phyloP scores from a whole-genome alignment of 2,329 filamentous ascomycete species.

The Graphiopsis chlorocephala region DNA sequence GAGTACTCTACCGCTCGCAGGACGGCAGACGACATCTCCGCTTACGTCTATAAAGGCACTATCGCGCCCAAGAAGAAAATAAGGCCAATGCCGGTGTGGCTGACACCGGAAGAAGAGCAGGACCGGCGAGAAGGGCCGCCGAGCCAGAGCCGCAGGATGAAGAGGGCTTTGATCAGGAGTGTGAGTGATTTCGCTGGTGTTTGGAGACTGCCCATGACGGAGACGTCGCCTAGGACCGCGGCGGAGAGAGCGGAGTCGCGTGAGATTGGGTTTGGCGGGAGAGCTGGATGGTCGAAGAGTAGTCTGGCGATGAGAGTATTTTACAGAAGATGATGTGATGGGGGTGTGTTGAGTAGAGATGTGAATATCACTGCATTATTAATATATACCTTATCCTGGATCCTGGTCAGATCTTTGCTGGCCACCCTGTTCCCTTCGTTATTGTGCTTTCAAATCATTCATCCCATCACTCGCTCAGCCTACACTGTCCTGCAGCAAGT shows the following conservation, averaged over 20 bases:
- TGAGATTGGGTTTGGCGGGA: neutral
- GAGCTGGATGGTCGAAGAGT: slow-evolving; percentile 12
- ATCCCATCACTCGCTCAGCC: slow-evolving; percentile 20
- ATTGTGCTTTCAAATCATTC: neutral
- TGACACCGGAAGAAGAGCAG: slow-evolving; percentile 12
- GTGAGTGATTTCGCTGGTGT: neutral
- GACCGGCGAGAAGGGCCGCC: slow-evolving; percentile 9
- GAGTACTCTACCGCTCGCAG: slow-evolving; percentile 7
- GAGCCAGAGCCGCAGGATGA: neutral
- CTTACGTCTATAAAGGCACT: neutral
- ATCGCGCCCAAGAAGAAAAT: slow-evolving; percentile 2
- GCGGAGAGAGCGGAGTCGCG: neutral
- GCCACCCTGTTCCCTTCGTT: neutral
- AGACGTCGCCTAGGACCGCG: neutral
- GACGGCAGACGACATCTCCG: slow-evolving; percentile 3
- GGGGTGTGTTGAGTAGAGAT: neutral
- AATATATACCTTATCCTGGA: neutral
- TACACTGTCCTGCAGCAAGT: slow-evolving; percentile 39
- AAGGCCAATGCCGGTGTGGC: slow-evolving; percentile 9
- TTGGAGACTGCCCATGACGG: slow-evolving; percentile 1
- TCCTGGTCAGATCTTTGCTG: neutral
- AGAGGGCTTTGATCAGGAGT: slow-evolving; percentile 3
- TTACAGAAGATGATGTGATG: neutral
- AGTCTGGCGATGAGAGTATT: neutral
- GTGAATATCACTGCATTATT: neutral